Evolutionary conservation across 2,329 filamentous ascomycete genomes (phyloP).

Genomic region (Aspergillus sp.): DNA sequence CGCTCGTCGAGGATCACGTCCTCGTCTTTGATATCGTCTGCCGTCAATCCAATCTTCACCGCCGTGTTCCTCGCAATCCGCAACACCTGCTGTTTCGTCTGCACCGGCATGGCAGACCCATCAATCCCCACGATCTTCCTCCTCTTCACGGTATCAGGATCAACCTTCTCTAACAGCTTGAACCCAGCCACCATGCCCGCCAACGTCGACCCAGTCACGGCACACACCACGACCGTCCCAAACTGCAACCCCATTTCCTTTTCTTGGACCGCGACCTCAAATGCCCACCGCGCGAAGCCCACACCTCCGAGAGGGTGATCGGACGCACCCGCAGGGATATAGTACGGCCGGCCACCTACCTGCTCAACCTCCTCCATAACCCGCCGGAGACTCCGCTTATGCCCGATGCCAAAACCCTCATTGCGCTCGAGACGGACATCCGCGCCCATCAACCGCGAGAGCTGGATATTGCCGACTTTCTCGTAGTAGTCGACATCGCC

Average conservation of each 20-base stretch:
- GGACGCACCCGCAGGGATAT: constrained; percentile 62
- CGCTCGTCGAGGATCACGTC: constrained; percentile 57
- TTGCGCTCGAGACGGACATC: constrained; percentile 54
- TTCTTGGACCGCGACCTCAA: constrained; percentile 60
- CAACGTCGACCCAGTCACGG: constrained; percentile 62
- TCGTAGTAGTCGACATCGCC: constrained; percentile 37
- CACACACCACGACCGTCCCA: constrained; percentile 60
- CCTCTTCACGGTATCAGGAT: constrained; percentile 33
- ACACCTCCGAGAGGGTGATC: constrained; percentile 63
- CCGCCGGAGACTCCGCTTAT: constrained; percentile 52
- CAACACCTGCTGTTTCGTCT: constrained; percentile 58
- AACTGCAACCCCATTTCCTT: constrained; percentile 54
- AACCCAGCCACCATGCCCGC: constrained; percentile 67
- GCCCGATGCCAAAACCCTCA: constrained; percentile 58
- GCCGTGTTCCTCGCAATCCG: constrained; percentile 59
- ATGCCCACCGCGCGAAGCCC: constrained; percentile 63
- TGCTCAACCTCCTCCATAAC: constrained; percentile 47
- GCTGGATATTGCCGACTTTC: constrained; percentile 62
- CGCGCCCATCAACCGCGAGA: constrained; percentile 59
- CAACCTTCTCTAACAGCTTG: constrained; percentile 51
- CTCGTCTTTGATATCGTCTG: constrained; percentile 51
- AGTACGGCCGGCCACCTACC: constrained; percentile 56
- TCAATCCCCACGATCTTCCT: constrained; percentile 58
- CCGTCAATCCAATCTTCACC: constrained; percentile 52
- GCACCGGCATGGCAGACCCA: constrained; percentile 49